phyloP scores from a whole-genome alignment of 2,329 filamentous ascomycete genomes.

The Volutella citrinella region DNA sequence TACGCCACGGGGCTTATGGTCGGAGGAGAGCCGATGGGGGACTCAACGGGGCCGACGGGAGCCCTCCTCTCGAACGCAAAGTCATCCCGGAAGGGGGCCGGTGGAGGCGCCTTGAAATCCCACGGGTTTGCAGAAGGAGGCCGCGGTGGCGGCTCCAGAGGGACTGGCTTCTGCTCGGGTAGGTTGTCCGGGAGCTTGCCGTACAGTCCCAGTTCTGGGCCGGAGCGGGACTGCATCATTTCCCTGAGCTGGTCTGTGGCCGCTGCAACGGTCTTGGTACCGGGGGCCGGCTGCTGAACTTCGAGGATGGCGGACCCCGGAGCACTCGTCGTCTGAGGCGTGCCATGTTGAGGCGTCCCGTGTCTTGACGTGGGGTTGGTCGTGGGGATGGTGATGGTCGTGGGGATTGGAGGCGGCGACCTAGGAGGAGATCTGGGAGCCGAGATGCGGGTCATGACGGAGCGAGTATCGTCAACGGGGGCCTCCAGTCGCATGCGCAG shows the following conservation, averaged over 20 bases:
- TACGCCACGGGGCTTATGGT: constrained; percentile 19
- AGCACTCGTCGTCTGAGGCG: no score
- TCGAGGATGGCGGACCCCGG: not conserved
- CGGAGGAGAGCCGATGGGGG: constrained; percentile 20
- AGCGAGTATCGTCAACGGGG: constrained; percentile 21
- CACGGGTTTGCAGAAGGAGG: constrained; percentile 43
- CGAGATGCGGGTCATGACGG: constrained; percentile 25
- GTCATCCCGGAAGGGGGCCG: constrained; percentile 16
- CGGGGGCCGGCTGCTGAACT: not conserved
- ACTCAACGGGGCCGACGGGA: constrained; percentile 20
- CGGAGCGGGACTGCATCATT: constrained; percentile 26
- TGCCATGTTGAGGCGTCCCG: no score
- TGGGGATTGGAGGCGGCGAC: constrained; percentile 21
- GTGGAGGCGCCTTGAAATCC: constrained; percentile 31
- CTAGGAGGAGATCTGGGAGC: constrained; percentile 26
- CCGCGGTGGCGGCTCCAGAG: constrained; percentile 23
- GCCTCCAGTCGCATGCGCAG: constrained; percentile 51
- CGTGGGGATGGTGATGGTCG: constrained; percentile 17
- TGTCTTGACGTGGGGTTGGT: no score
- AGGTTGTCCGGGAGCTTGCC: constrained; percentile 9
- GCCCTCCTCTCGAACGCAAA: constrained; percentile 23
- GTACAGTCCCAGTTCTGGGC: constrained; percentile 24
- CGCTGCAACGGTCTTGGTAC: constrained; percentile 27
- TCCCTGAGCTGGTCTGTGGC: constrained; percentile 27
- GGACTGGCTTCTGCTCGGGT: constrained; percentile 14